These are phyloP conservation scores for Backusella parvicylindrica DNA, from an alignment of 192 early-diverging fungal genomes.

Conservation along the genomic window DNA sequence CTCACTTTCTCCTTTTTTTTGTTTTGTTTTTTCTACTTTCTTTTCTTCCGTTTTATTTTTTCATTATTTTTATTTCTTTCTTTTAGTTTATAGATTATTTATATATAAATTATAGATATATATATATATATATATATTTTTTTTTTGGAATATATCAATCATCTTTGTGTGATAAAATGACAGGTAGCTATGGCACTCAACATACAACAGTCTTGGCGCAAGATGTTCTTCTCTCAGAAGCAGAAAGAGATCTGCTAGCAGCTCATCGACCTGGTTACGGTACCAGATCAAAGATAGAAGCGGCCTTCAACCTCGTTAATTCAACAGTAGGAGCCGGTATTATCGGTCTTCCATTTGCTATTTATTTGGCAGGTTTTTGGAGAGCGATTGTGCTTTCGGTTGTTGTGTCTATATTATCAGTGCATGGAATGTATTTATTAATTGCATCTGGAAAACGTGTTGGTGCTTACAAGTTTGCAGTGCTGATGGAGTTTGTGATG, in stretches of 20 bases:
- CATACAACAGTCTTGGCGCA: constrained; percentile 11
- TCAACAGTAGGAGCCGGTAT: constrained; percentile 69
- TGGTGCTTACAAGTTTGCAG: constrained; percentile 54
- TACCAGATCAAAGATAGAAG: constrained; percentile 33
- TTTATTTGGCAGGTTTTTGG: constrained; percentile 60
- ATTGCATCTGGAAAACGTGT: constrained; percentile 53
- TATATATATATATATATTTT: too few relatives aligned
- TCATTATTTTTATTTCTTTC: not conserved
- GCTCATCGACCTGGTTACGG: constrained; percentile 41
- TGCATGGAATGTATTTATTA: constrained; percentile 52
- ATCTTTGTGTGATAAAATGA: not conserved
- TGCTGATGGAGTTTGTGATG: constrained; percentile 46
- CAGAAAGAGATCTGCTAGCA: constrained; percentile 26
- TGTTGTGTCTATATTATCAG: constrained; percentile 46
- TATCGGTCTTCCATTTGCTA: constrained; percentile 63
- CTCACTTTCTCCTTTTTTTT: not conserved
- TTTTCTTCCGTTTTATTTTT: not conserved
- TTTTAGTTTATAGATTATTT: not conserved
- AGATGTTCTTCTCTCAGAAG: constrained; percentile 13
- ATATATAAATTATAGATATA: not conserved
- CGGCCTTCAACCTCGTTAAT: constrained; percentile 66
- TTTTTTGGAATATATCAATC: too few relatives aligned
- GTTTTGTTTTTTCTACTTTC: not conserved
- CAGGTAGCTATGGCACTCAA: not conserved
- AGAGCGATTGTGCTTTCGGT: constrained; percentile 49